These are phyloP conservation scores for Carallia brachiata DNA, from an alignment of 345 rosid species.

Conservation along the genomic window DNA sequence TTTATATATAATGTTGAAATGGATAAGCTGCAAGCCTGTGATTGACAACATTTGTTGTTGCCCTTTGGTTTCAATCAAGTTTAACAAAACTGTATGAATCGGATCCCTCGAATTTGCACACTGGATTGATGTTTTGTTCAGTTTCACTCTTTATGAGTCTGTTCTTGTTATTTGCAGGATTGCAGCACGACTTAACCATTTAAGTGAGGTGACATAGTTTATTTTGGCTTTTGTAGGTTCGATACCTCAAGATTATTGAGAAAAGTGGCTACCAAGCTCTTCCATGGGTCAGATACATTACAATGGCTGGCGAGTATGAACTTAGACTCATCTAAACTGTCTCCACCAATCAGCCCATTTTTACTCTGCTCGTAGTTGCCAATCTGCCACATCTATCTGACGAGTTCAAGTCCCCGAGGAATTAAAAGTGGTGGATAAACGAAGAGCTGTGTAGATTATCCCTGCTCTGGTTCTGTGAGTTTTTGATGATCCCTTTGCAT, in stretches of 20 bases:
- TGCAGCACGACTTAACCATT: not conserved
- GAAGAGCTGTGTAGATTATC: not conserved
- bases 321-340: constrained; percentile 59
- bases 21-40: too few species aligned
- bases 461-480: not conserved
- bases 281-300: constrained; percentile 99
- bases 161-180: too few species aligned
- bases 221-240: constrained; percentile 53
- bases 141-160: too few species aligned
- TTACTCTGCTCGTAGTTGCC: not conserved
- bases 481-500: not conserved
- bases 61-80: too few species aligned
- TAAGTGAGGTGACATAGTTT: not conserved
- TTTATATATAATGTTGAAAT: too few species aligned
- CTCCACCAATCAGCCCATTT: not conserved
- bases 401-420: not conserved
- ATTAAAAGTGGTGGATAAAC: not conserved
- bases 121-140: too few species aligned
- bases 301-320: constrained; percentile 99
- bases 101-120: too few species aligned
- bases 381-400: not conserved
- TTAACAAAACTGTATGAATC: too few species aligned
- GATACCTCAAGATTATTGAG: constrained; percentile 95
- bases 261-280: constrained; percentile 97
- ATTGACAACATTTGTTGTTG: too few species aligned